These are phyloP conservation scores for Pseudocercospora fuligena DNA, from an alignment of 2,329 filamentous ascomycete genomes.

Conservation along the genomic window DNA sequence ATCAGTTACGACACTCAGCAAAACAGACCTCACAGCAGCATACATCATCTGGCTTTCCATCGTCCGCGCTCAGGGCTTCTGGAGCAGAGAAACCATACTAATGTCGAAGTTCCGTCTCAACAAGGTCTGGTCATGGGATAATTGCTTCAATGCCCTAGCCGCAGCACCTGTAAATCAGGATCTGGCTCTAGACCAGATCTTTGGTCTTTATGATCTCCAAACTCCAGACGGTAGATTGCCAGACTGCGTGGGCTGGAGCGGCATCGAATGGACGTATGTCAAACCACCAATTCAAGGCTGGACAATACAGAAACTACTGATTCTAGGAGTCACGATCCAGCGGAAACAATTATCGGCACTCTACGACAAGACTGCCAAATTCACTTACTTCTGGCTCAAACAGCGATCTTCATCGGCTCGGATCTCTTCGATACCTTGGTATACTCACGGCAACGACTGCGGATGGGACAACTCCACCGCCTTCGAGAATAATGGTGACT, in stretches of 20 bases:
- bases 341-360: not conserved
- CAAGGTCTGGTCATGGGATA: slow-evolving; percentile 10
- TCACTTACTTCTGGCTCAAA: slow-evolving; percentile 7
- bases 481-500: slow-evolving; percentile 1
- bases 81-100: slow-evolving; percentile 6
- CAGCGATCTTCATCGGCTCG: not conserved
- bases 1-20: not conserved
- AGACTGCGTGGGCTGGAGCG: slow-evolving; percentile 7
- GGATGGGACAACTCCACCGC: slow-evolving; percentile 12
- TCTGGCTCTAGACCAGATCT: slow-evolving; percentile 7
- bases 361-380: slow-evolving; percentile 2
- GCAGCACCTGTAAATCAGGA: not conserved
- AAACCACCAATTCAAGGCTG: slow-evolving; percentile 9
- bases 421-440: slow-evolving; percentile 6
- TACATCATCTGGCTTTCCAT: slow-evolving; percentile 10
- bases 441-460: slow-evolving; percentile 9
- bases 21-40: not conserved
- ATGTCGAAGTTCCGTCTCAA: slow-evolving; percentile 9
- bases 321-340: not conserved
- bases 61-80: slow-evolving; percentile 5
- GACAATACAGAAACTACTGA: not conserved
- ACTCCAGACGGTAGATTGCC: slow-evolving; percentile 5
- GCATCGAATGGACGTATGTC: slow-evolving; percentile 12
- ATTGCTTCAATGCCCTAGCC: slow-evolving; percentile 11
- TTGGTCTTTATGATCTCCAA: slow-evolving; percentile 7